Evolutionary conservation across 345 rosid species (phyloP).

Genomic region (Pseudoturritis turrita): DNA sequence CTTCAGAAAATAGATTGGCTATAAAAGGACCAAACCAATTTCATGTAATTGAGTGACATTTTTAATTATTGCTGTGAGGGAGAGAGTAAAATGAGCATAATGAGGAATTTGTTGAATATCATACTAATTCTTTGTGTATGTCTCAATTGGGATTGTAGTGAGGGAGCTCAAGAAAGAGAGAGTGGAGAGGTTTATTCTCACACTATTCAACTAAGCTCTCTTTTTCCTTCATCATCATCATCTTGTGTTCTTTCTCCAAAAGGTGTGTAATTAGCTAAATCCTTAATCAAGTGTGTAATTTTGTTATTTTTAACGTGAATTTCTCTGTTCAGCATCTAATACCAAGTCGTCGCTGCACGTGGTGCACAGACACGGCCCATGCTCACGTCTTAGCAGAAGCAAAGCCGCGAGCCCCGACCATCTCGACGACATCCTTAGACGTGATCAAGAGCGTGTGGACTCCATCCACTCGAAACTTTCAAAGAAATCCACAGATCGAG

Average conservation of each 20-base stretch:
- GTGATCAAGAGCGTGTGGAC: slow-evolving; percentile 51
- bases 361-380: slow-evolving; percentile 59
- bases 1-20: no score
- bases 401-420: slow-evolving; percentile 20
- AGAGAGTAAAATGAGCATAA: background rate
- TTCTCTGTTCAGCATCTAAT: slow-evolving; percentile 18
- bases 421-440: slow-evolving; percentile 40
- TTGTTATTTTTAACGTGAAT: background rate
- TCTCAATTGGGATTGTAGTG: background rate
- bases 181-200: background rate
- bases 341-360: slow-evolving; percentile 43
- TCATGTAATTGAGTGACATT: background rate
- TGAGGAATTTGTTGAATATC: background rate
- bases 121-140: slow-evolving; percentile 21
- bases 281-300: background rate
- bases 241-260: slow-evolving; percentile 35
- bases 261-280: slow-evolving; percentile 25
- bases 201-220: slow-evolving; percentile 39
- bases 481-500: background rate
- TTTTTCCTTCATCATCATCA: slow-evolving; percentile 38
- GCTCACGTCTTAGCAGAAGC: slow-evolving; percentile 25
- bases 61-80: background rate
- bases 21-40: no score
- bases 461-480: slow-evolving; percentile 43
- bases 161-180: no score